A percentile compares a stretch with the other conserved stretches of the same genome.
These are phyloP conservation scores for Mallotus repandus DNA, from an alignment of 441 rosid species.

Conservation along the genomic window DNA sequence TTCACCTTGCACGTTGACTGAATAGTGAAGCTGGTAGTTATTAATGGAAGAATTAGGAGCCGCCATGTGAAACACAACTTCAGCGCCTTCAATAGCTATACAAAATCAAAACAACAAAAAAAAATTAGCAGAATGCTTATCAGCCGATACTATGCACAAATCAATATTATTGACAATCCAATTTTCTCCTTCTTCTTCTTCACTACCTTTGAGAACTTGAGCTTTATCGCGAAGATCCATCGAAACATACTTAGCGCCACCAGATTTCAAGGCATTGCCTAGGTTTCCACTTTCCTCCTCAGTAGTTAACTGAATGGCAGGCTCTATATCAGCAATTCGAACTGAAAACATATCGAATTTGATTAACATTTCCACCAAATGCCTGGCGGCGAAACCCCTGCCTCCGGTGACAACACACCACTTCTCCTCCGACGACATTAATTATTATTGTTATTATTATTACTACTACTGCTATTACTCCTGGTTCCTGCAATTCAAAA, in stretches of 20 bases:
- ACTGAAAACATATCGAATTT: conserved; percentile 45
- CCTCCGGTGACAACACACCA: conserved; percentile 90
- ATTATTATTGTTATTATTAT: too few relatives aligned
- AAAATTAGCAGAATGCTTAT: background rate
- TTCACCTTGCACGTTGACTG: conserved; percentile 85
- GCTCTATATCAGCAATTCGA: conserved; percentile 69
- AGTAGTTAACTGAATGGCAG: conserved; percentile 48
- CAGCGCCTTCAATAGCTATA: conserved; percentile 68
- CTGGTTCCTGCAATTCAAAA: too few relatives aligned
- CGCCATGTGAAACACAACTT: conserved; percentile 93
- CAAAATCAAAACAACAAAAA: background rate
- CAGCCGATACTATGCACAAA: background rate
- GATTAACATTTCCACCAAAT: conserved; percentile 80
- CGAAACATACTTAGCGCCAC: conserved; percentile 54
- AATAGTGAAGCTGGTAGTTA: conserved; percentile 66
- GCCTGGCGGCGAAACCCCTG: conserved; percentile 80
- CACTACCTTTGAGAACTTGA: conserved; percentile 68
- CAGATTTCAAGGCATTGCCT: conserved; percentile 63
- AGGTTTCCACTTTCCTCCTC: conserved; percentile 65
- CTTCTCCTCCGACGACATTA: conserved; percentile 35
- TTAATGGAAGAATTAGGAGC: conserved; percentile 93
- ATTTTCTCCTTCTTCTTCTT: too few relatives aligned
- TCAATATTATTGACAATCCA: too few relatives aligned
- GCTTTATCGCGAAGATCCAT: conserved; percentile 75
- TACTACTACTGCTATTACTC: too few relatives aligned